Evolutionary conservation across 805 yeast species (phyloP), one percentile per base, ranked within the genome.

Genomic region (Candida nanaspora): DNA sequence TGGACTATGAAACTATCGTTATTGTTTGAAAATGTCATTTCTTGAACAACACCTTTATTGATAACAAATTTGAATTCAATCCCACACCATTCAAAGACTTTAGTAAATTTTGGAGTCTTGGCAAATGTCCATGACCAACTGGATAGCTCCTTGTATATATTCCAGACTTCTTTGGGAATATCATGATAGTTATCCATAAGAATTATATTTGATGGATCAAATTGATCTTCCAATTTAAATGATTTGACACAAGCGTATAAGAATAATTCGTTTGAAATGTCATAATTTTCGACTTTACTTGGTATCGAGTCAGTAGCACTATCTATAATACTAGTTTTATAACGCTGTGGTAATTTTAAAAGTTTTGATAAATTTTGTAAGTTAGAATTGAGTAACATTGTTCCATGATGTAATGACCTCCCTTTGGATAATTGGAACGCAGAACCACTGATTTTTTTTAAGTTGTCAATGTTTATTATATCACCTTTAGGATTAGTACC

Each of bases 391-490:
- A 93, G 65, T 7, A 93, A 67, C 96, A 93, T 86, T 0, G 99
- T 93, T 0, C 97, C 98, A 63, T 93, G 99, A 56, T 93, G 98
- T 49, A 89, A 82, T 6, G 95, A 79, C 50, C 78, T 78, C 0
- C 93, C 89, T 37, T 74, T 72, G 5, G 95, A 80, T 26, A 93
- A 69, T 56, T 89, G 89, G 61, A 76, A 93, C 0, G 98, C 97
- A 7, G 95, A 85, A 0, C 99, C 99, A 50, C 95, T 83, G 4
- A 93, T 78, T 55, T 93, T 93, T 3, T 60, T 53, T 20, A 57
- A 64, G 1, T 61, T 64, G 14, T 52, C 53, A 1, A 44, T 52
- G 15, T 78, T 73, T 9, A 80, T 69, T 23, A 91, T 81, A 56
- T 93, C 98, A 25, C 95, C 94, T 37, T 97, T 70, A 2, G 68